Percentiles rank a stretch among this genome's conserved stretches.
Evolutionary conservation across 2,329 filamentous ascomycete genomes (phyloP).

Genomic region (Exophiala sideris): DNA sequence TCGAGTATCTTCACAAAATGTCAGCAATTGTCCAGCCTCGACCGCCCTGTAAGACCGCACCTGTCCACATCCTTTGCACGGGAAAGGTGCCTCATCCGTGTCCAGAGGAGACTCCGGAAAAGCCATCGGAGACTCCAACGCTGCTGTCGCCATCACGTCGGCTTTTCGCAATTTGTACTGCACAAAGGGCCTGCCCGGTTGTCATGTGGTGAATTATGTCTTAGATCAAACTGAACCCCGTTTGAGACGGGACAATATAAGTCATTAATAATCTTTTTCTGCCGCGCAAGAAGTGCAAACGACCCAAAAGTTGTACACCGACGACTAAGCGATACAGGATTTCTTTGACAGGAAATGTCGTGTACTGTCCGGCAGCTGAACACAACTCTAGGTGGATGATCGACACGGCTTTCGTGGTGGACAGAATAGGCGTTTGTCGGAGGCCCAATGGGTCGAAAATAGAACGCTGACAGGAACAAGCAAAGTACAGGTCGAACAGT

Average conservation of each 20-base stretch:
- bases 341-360: constrained; percentile 5
- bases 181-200: constrained; percentile 7
- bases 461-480: neutral
- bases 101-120: constrained; percentile 65
- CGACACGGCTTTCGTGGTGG: constrained; percentile 6
- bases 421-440: constrained; percentile 2
- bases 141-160: constrained; percentile 46
- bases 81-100: constrained; percentile 73
- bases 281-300: constrained; percentile 6
- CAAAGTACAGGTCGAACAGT: neutral
- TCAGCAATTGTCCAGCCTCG: constrained; percentile 18
- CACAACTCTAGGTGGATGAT: no score
- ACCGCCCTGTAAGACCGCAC: constrained; percentile 47
- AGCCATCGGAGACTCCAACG: constrained; percentile 54
- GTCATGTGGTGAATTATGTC: constrained; percentile 14
- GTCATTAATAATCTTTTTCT: constrained; percentile 13
- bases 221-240: constrained; percentile 7
- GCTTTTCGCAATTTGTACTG: constrained; percentile 7
- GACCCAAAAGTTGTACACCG: constrained; percentile 10
- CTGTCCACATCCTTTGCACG: constrained; percentile 91
- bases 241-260: neutral
- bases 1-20: constrained; percentile 71
- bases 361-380: constrained; percentile 18
- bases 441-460: neutral
- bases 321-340: neutral